Evolutionary conservation across 2,329 filamentous ascomycete genomes (phyloP).

Genomic region (Alternaria gaisen): DNA sequence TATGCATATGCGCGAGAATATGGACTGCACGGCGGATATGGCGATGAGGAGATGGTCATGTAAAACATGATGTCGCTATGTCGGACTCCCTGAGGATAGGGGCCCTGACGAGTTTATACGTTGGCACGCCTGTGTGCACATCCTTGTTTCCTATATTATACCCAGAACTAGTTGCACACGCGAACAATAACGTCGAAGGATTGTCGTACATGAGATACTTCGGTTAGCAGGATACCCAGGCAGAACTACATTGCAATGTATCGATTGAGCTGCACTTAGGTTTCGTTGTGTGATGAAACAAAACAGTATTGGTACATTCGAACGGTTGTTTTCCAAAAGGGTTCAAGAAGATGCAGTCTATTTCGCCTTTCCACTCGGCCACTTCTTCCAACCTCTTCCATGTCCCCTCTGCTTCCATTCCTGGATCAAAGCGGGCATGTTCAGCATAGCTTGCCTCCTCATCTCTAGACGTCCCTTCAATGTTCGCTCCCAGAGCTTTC

Average conservation of each 20-base stretch:
- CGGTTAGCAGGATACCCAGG: slow-evolving; percentile 11
- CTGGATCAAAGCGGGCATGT: slow-evolving; percentile 91
- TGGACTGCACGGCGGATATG: slow-evolving; percentile 52
- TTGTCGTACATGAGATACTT: slow-evolving; percentile 8
- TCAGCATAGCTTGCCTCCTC: slow-evolving; percentile 89
- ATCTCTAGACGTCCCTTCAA: slow-evolving; percentile 85
- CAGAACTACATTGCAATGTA: neutral
- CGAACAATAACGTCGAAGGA: neutral
- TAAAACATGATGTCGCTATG: slow-evolving; percentile 22
- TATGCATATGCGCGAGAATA: slow-evolving; percentile 64
- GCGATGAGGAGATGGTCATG: slow-evolving; percentile 54
- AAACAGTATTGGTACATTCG: slow-evolving; percentile 7
- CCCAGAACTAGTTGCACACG: slow-evolving; percentile 7
- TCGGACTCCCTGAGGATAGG: neutral
- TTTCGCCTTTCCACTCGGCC: slow-evolving; percentile 61
- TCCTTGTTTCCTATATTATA: slow-evolving; percentile 7
- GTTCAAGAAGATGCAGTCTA: slow-evolving; percentile 10
- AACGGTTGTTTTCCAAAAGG: neutral
- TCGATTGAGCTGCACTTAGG: neutral
- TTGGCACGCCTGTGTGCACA: neutral
- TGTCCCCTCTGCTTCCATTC: slow-evolving; percentile 86
- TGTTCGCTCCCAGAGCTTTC: slow-evolving; percentile 89
- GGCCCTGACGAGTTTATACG: neutral
- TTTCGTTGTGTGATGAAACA: neutral
- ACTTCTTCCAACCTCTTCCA: slow-evolving; percentile 78